Percentiles rank a stretch among this genome's conserved stretches.
These are phyloP conservation scores for Mortierella sp. DNA, from an alignment of 371 early-diverging fungal species.

Conservation along the genomic window DNA sequence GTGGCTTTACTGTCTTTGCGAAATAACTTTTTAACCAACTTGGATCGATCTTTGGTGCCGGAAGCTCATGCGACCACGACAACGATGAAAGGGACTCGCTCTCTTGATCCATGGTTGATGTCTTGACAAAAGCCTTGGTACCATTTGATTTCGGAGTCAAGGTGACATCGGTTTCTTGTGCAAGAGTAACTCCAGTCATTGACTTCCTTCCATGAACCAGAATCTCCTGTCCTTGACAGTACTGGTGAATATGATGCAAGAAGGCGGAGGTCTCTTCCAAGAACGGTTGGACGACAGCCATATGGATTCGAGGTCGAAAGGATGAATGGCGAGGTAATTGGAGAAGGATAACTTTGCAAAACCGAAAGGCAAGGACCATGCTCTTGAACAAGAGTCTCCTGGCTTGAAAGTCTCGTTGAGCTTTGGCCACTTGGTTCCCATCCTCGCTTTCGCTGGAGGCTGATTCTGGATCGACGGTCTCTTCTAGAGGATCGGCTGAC, in stretches of 20 bases:
- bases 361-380: slow-evolving; percentile 25
- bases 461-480: too few relatives aligned
- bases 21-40: too few relatives aligned
- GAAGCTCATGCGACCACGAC: too few relatives aligned
- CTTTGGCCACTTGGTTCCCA: background rate
- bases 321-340: slow-evolving; percentile 26
- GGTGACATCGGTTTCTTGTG: background rate
- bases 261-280: slow-evolving; percentile 6
- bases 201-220: background rate
- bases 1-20: too few relatives aligned
- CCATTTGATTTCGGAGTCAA: background rate
- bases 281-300: background rate
- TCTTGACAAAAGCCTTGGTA: background rate
- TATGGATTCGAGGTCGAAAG: slow-evolving; percentile 16
- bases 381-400: slow-evolving; percentile 17
- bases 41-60: too few relatives aligned
- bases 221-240: background rate
- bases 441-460: background rate
- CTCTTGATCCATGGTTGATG: background rate
- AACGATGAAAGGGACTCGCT: too few relatives aligned
- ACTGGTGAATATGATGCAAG: slow-evolving; percentile 10
- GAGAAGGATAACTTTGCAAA: slow-evolving; percentile 18
- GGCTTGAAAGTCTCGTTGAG: background rate
- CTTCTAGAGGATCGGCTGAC: background rate
- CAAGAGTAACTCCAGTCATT: too few relatives aligned